These are phyloP conservation scores for Sphaerosporella brunnea DNA, from an alignment of 495 filamentous ascomycete genomes.

Conservation along the genomic window DNA sequence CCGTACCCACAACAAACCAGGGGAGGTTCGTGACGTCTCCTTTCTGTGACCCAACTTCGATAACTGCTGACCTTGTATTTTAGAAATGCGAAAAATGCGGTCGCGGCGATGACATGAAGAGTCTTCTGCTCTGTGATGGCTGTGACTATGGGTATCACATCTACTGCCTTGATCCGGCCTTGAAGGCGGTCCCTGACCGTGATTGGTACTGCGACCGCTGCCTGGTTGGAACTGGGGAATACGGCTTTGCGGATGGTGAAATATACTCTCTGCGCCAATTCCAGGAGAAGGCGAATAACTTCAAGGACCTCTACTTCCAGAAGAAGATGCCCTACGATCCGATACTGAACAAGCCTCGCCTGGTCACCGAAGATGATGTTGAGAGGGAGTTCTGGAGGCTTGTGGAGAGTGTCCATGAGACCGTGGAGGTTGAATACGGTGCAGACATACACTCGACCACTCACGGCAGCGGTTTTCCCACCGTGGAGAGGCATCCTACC, in stretches of 20 bases:
- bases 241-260: slow-evolving; percentile 92
- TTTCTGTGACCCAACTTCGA: too few species aligned
- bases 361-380: slow-evolving; percentile 86
- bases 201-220: slow-evolving; percentile 97
- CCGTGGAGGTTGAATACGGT: slow-evolving; percentile 94
- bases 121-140: slow-evolving; percentile 73
- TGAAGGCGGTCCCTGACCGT: slow-evolving; percentile 58
- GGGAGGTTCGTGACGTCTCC: slow-evolving; percentile 50
- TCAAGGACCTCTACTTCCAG: slow-evolving; percentile 86
- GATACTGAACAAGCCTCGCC: slow-evolving; percentile 54
- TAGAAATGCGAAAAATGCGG: slow-evolving; percentile 81
- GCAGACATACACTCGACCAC: slow-evolving; percentile 98
- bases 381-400: slow-evolving; percentile 95
- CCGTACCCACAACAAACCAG: slow-evolving; percentile 44
- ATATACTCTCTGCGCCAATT: slow-evolving; percentile 93
- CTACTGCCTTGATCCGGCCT: slow-evolving; percentile 69
- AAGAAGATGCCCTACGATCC: slow-evolving; percentile 82
- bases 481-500: slow-evolving; percentile 74
- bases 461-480: slow-evolving; percentile 94
- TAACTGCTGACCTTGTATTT: not conserved
- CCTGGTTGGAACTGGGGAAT: slow-evolving; percentile 89
- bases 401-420: slow-evolving; percentile 81
- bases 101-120: slow-evolving; percentile 51
- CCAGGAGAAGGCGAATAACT: slow-evolving; percentile 85
- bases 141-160: slow-evolving; percentile 84